phyloP scores from a whole-genome alignment of 1,284 basidiomycete species.

The Lentinula novae-zelandiae region DNA sequence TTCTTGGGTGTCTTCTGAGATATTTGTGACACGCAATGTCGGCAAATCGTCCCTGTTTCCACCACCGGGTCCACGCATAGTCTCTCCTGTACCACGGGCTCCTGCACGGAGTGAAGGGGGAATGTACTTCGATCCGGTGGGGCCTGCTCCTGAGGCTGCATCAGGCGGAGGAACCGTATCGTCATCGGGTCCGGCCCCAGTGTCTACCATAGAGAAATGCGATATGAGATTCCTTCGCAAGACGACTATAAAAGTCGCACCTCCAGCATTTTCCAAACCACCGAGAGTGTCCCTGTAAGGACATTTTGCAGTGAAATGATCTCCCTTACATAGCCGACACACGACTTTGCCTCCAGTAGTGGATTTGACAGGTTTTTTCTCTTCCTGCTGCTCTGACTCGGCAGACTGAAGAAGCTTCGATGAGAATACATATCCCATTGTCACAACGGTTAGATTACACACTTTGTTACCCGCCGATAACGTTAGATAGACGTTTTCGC shows the following conservation, averaged over 20 bases:
- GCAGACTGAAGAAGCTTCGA: conserved; percentile 22
- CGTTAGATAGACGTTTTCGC: conserved; percentile 87
- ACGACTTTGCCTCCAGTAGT: conserved; percentile 89
- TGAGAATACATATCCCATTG: neutral
- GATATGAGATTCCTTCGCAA: neutral
- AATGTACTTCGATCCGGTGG: conserved; percentile 78
- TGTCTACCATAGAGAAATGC: conserved; percentile 24
- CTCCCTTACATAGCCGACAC: conserved; percentile 95
- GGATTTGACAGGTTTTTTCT: conserved; percentile 70
- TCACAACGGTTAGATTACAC: conserved; percentile 14
- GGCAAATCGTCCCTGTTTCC: conserved; percentile 86
- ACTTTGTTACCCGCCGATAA: conserved; percentile 85
- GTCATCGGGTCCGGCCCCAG: conserved; percentile 49
- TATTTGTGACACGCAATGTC: conserved; percentile 95
- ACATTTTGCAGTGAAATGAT: conserved; percentile 98
- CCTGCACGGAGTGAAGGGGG: conserved; percentile 87
- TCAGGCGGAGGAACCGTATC: conserved; percentile 45
- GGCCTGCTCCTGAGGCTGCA: conserved; percentile 32
- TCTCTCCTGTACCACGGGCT: conserved; percentile 66
- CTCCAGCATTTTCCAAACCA: conserved; percentile 65
- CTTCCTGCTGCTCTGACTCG: conserved; percentile 67
- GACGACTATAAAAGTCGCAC: neutral
- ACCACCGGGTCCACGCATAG: conserved; percentile 60
- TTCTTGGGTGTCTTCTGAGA: conserved; percentile 94
- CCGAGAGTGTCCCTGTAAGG: conserved; percentile 95